Base-by-base conservation (phyloP, 148 eudicot genomes). In the Fagopyrum homotropicum region DNA sequence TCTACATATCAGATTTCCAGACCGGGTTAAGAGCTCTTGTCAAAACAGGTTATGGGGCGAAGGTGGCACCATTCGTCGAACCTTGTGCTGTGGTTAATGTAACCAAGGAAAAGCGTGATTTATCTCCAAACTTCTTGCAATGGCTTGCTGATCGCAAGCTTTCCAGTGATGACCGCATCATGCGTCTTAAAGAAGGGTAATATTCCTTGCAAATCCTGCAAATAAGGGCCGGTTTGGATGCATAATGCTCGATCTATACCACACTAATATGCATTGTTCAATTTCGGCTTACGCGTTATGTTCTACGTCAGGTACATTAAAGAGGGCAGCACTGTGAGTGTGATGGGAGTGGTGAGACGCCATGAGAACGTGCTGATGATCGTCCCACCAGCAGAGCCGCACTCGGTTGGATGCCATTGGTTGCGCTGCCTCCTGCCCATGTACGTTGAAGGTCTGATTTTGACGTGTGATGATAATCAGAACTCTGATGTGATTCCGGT, bases 171-270 rank as follows among this genome's bases (percentile, higher is more conserved):
- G 99, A 92, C 69, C 91, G 91, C 16, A 55, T 87, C 22, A 92
- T 92, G 99, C 90, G 97, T 79, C 88, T 92, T 17, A 90, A 89
- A 87, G 99, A 96, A 92, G 94, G 98, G 99, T 96, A 82, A 83
- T 79, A 8, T 75, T 74, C 71, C 54, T 60, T 12, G 47, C 46
- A 43, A 35, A 35, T 35, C 3, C 3, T 35, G 40, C 40, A 35
- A 35, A 35, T 35, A 35, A 35, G 40, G 40, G 40, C 40, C 40
- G 40, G 40, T 35, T 35, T 35, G 40, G 40, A 35, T 35, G 40
- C 40, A 35, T 35, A 35, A 35, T 35, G 40, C 40, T 1, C 2
- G 3, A 35, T 35, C 3, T 22, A 22, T 22, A 22, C 26, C 26
- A 22, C 26, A 22, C 26, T 22, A 22, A 22, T 22, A 22, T 22